phyloP scores from a whole-genome alignment of 257 asterid species.

The Thymus quinquecostatus region DNA sequence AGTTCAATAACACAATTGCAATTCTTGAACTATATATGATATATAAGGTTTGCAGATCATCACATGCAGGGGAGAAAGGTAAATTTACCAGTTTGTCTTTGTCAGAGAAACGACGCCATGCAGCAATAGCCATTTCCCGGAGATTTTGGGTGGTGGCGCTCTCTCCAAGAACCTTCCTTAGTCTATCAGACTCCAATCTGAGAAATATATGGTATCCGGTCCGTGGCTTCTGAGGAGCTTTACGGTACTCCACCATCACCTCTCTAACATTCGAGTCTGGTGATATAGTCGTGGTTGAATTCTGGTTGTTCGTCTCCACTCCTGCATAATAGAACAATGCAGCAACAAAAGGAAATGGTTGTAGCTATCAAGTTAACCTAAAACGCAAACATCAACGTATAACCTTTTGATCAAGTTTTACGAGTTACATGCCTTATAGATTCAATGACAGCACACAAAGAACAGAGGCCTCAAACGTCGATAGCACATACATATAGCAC shows the following conservation, averaged over 20 bases:
- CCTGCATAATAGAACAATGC: constrained; percentile 39
- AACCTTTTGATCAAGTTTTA: not conserved
- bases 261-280: constrained; percentile 29
- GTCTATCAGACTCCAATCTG: constrained; percentile 52
- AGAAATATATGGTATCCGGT: constrained; percentile 63
- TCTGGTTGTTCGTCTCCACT: constrained; percentile 30
- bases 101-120: constrained; percentile 61
- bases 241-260: constrained; percentile 21
- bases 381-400: not conserved
- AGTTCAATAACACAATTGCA: too few relatives aligned
- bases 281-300: constrained; percentile 22
- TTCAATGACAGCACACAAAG: not conserved
- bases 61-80: not conserved
- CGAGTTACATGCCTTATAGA: not conserved
- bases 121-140: constrained; percentile 49
- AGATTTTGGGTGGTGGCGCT: constrained; percentile 33
- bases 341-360: not conserved
- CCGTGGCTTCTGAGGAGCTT: constrained; percentile 56
- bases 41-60: not conserved
- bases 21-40: too few relatives aligned
- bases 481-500: not conserved
- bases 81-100: constrained; percentile 55
- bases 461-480: not conserved
- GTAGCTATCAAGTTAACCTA: too few relatives aligned
- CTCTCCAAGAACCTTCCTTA: constrained; percentile 51